Evolutionary conservation across 495 filamentous ascomycete genomes (phyloP).

Genomic region (Annulohypoxylon maeteangense): DNA sequence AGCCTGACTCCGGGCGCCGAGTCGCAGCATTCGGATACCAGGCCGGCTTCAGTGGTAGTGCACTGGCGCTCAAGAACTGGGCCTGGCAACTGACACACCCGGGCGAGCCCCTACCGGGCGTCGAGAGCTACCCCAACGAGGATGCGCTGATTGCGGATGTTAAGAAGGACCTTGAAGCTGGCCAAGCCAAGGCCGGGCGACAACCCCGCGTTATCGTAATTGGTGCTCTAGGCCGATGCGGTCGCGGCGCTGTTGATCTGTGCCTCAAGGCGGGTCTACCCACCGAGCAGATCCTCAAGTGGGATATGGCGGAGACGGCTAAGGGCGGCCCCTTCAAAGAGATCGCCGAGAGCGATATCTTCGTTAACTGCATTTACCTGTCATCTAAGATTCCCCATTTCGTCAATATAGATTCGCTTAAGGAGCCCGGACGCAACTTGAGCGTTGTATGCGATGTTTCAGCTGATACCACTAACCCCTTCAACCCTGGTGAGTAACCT

Average conservation of each 20-base stretch:
- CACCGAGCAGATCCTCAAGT: constrained; percentile 79
- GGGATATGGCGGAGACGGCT: constrained; percentile 93
- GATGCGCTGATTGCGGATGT: constrained; percentile 76
- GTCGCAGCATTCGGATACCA: constrained; percentile 82
- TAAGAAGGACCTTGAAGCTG: constrained; percentile 70
- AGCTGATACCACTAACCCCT: constrained; percentile 78
- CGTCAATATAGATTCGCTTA: constrained; percentile 75
- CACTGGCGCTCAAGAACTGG: constrained; percentile 86
- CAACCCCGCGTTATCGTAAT: constrained; percentile 68
- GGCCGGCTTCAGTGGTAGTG: constrained; percentile 84
- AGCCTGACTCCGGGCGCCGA: constrained; percentile 74
- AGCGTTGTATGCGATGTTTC: constrained; percentile 90
- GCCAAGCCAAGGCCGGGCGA: constrained; percentile 59
- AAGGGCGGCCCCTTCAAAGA: constrained; percentile 88
- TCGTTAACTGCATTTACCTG: constrained; percentile 95
- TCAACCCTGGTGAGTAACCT: constrained; percentile 54
- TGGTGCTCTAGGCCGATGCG: constrained; percentile 83
- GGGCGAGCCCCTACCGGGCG: constrained; percentile 70
- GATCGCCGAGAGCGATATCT: constrained; percentile 82
- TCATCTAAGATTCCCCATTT: constrained; percentile 72
- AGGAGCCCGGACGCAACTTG: constrained; percentile 74
- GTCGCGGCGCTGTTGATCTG: constrained; percentile 83
- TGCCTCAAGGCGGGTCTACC: constrained; percentile 79
- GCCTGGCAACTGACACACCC: constrained; percentile 83
- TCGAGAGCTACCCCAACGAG: constrained; percentile 82